Conservation (phyloP, 306 rosid genomes). For the Vigna nakashimae region DNA sequence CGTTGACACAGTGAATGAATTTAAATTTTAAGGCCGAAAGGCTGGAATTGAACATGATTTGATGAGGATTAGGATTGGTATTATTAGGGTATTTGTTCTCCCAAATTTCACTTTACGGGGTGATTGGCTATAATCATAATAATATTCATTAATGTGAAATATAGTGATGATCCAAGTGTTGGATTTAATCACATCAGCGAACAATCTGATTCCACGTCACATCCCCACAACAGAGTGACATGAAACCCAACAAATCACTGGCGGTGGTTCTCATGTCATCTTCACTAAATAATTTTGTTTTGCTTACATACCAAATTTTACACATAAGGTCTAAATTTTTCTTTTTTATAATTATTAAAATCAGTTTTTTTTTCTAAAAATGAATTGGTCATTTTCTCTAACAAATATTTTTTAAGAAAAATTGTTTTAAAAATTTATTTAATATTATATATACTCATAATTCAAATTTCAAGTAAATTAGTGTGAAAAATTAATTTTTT, state of each 20-base stretch:
- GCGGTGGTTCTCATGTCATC: constrained; percentile 57
- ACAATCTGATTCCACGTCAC: constrained; percentile 42
- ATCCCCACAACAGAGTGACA: constrained; percentile 46
- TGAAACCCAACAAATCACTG: constrained; percentile 45
- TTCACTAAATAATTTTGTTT: constrained; percentile 27
- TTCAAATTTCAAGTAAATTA: too few species aligned
- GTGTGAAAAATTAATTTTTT: too few species aligned
- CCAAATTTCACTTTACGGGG: constrained; percentile 42
- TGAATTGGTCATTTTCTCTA: too few species aligned
- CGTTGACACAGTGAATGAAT: constrained; percentile 47
- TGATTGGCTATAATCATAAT: constrained; percentile 53
- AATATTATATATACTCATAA: too few species aligned
- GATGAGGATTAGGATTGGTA: constrained; percentile 5
- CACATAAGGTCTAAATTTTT: too few species aligned
- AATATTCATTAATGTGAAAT: constrained; percentile 43
- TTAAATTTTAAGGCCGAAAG: not conserved
- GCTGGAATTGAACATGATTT: constrained; percentile 4
- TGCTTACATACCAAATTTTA: too few species aligned
- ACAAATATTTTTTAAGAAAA: too few species aligned
- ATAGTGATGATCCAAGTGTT: constrained; percentile 7
- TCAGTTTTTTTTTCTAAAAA: too few species aligned
- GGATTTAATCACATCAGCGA: constrained; percentile 18
- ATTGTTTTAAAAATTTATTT: too few species aligned
- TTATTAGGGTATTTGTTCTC: constrained; percentile 36
- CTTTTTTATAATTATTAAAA: too few species aligned